phyloP scores from a whole-genome alignment of 257 asterid genomes.

The Leonotis leonurus region DNA sequence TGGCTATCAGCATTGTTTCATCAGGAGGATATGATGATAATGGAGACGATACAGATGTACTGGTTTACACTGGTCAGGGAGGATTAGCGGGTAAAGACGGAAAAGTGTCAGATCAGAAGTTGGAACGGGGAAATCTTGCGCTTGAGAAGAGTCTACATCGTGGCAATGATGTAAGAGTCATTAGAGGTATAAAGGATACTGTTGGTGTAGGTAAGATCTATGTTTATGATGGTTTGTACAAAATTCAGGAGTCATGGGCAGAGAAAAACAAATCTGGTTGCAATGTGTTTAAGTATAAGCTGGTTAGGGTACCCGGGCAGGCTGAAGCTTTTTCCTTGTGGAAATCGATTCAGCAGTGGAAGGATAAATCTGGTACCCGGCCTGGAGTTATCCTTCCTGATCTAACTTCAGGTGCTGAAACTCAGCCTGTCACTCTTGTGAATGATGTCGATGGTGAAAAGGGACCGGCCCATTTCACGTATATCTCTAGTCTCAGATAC shows the following conservation, averaged over 20 bases:
- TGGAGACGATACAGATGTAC: constrained; percentile 58
- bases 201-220: constrained; percentile 50
- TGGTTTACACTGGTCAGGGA: constrained; percentile 83
- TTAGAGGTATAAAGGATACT: constrained; percentile 41
- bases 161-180: constrained; percentile 47
- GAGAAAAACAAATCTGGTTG: constrained; percentile 70
- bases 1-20: constrained; percentile 88
- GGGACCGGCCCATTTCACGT: constrained; percentile 86
- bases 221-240: constrained; percentile 83
- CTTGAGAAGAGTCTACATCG: constrained; percentile 52
- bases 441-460: constrained; percentile 83
- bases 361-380: constrained; percentile 53
- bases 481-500: constrained; percentile 48
- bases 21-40: constrained; percentile 90
- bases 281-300: constrained; percentile 74
- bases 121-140: constrained; percentile 70
- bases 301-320: constrained; percentile 78
- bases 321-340: constrained; percentile 68
- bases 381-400: constrained; percentile 74
- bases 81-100: constrained; percentile 79
- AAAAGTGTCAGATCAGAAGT: constrained; percentile 78
- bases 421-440: constrained; percentile 70
- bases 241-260: constrained; percentile 71
- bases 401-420: constrained; percentile 71
- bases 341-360: constrained; percentile 91